These are phyloP conservation scores for Alloascoidea africana DNA, from an alignment of 805 yeast species.

Conservation along the genomic window DNA sequence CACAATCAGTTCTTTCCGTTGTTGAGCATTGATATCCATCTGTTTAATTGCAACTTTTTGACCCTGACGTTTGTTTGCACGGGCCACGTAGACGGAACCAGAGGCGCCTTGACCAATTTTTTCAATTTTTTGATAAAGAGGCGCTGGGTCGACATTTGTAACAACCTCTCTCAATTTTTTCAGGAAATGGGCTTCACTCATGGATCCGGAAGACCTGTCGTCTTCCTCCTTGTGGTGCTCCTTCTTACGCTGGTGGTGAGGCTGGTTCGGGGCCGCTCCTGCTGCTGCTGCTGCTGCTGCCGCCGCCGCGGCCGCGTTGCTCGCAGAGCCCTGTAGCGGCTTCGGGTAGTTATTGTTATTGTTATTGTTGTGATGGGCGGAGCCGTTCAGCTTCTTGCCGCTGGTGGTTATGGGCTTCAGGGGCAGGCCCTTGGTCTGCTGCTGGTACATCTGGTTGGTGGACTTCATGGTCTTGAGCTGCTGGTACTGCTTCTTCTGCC, in stretches of 20 bases:
- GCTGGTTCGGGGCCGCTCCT: no score
- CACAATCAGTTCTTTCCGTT: slow-evolving; percentile 86
- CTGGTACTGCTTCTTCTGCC: neutral
- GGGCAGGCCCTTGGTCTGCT: neutral
- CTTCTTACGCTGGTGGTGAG: slow-evolving; percentile 17
- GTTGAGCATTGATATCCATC: slow-evolving; percentile 84
- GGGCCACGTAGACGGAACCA: slow-evolving; percentile 91
- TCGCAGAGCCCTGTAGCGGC: slow-evolving; percentile 5
- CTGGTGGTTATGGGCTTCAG: no score
- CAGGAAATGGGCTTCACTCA: slow-evolving; percentile 83
- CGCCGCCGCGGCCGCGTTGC: no score
- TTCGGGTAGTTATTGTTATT: slow-evolving; percentile 4
- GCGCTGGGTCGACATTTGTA: slow-evolving; percentile 72
- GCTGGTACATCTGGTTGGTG: neutral
- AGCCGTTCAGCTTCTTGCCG: slow-evolving; percentile 4
- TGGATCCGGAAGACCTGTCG: slow-evolving; percentile 38
- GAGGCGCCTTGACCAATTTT: slow-evolving; percentile 98
- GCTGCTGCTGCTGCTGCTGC: slow-evolving; percentile 1
- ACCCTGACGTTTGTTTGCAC: slow-evolving; percentile 21
- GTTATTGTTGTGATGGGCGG: neutral
- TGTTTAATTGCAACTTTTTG: slow-evolving; percentile 87
- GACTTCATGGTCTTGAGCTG: neutral
- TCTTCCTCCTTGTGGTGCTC: slow-evolving; percentile 53
- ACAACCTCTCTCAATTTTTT: slow-evolving; percentile 74
- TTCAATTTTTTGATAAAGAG: slow-evolving; percentile 32